Conservation (phyloP, 1,284 basidiomycete species). For the Trichosporon coremiiforme region DNA sequence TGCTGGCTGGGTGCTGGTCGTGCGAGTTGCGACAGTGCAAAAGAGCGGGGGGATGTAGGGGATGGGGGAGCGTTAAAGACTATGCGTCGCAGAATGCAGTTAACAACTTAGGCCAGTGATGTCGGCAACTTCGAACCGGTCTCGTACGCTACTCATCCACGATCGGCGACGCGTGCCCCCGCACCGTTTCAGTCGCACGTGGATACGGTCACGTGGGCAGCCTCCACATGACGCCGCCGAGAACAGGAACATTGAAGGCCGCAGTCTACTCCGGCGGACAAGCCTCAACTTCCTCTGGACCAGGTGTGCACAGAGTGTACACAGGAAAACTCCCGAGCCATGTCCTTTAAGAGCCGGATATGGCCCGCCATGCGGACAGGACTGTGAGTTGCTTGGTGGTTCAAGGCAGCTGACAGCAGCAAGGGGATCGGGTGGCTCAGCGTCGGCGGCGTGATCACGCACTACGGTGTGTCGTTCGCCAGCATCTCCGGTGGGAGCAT, state of each 20-base stretch:
- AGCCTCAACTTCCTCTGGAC: not conserved
- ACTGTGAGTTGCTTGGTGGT: not conserved
- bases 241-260: not conserved
- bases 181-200: constrained; percentile 1
- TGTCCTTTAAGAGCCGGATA: not conserved
- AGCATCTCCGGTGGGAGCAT: constrained; percentile 58
- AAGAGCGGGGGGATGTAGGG: not conserved
- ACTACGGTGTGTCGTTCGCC: constrained; percentile 58
- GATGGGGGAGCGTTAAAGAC: not conserved
- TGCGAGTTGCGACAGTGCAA: constrained; percentile 9
- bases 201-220: not conserved
- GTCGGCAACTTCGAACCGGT: constrained; percentile 13
- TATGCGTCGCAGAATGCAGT: not conserved
- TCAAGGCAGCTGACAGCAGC: constrained; percentile 15
- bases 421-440: constrained; percentile 58
- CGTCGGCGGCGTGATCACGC: constrained; percentile 58
- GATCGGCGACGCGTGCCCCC: constrained; percentile 17
- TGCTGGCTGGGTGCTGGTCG: constrained; percentile 5
- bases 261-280: not conserved
- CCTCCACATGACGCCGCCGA: constrained; percentile 8
- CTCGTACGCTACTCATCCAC: not conserved
- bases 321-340: not conserved
- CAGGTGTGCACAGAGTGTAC: not conserved
- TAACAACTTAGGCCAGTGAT: not conserved
- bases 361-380: not conserved